phyloP scores from a whole-genome alignment of 352 stramenopile species.

The Pythium aquatile region DNA sequence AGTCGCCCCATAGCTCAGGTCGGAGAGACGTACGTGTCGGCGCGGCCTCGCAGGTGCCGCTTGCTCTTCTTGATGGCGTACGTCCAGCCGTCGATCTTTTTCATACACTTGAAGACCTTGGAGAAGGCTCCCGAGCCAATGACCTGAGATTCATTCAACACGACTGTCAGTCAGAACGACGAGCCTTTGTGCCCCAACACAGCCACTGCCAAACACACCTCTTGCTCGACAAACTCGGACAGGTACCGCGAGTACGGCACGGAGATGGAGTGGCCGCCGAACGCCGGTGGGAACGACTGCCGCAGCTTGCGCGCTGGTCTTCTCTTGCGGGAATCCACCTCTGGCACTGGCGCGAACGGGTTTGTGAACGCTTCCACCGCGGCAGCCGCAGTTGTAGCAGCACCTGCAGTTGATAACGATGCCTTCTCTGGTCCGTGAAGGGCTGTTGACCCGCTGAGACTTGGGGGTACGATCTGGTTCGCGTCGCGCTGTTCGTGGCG shows the following conservation, averaged over 20 bases:
- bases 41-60: slow-evolving; percentile 73
- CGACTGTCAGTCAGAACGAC: not conserved
- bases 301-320: slow-evolving; percentile 54
- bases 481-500: not conserved
- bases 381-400: slow-evolving; percentile 11
- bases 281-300: slow-evolving; percentile 60
- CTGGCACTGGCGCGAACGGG: slow-evolving; percentile 58
- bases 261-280: slow-evolving; percentile 27
- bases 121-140: slow-evolving; percentile 85
- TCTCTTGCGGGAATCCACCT: slow-evolving; percentile 59
- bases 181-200: too few relatives aligned
- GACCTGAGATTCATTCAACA: slow-evolving; percentile 31
- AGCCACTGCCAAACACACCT: slow-evolving; percentile 29
- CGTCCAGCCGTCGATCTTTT: slow-evolving; percentile 85
- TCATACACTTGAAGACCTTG: slow-evolving; percentile 84
- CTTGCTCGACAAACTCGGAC: slow-evolving; percentile 74
- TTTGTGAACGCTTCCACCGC: slow-evolving; percentile 61
- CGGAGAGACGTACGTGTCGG: slow-evolving; percentile 66
- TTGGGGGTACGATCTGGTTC: not conserved
- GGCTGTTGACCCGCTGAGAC: slow-evolving; percentile 2
- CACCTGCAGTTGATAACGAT: slow-evolving; percentile 1
- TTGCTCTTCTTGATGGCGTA: slow-evolving; percentile 90
- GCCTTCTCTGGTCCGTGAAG: not conserved
- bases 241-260: slow-evolving; percentile 75
- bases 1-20: too few relatives aligned